Evolutionary conservation across 129 eudicot genomes (phyloP), one percentile per base, ranked within the genome.

Genomic region (Cynara cardunculus): DNA sequence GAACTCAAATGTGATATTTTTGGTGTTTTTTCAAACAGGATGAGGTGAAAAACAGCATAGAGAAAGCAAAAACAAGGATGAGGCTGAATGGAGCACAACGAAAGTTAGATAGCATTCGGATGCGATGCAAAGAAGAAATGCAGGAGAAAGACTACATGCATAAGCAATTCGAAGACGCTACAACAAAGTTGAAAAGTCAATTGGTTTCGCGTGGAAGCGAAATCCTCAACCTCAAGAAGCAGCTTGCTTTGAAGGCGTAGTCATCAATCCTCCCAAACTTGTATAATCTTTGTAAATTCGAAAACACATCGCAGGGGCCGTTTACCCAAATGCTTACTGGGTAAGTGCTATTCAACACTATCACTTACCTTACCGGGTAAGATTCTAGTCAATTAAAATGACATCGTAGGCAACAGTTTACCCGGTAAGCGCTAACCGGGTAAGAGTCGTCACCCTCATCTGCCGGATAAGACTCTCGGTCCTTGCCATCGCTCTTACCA

Each of bases 141-240:
- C 85, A 86, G 0, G 99, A 90, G 84, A 78, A 85, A 78, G 97
- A 91, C 8, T 80, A 62, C 75, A 91, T 93, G 97, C 87, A 96
- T 46, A 79, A 73, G 72, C 86, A 84, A 74, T 96, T 72, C 32
- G 89, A 87, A 73, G 92, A 83, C 1, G 98, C 97, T 78, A 78
- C 95, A 7, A 71, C 27, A 3, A 86, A 89, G 75, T 81, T 96
- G 53, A 96, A 96, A 75, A 82, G 71, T 4, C 81, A 89, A 79
- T 56, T 92, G 74, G 86, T 83, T 59, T 68, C 87, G 0, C 81
- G 77, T 69, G 91, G 88, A 41, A 56, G 30, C 10, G 92, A 92
- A 78, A 82, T 88, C 30, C 83, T 96, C 1, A 72, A 88, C 72
- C 93, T 92, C 73, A 96, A 85, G 87, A 92, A 85, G 84, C 89